Evolutionary conservation across 306 rosid genomes (phyloP), one percentile per base, ranked within the genome.

Genomic region (Myrica gale): DNA sequence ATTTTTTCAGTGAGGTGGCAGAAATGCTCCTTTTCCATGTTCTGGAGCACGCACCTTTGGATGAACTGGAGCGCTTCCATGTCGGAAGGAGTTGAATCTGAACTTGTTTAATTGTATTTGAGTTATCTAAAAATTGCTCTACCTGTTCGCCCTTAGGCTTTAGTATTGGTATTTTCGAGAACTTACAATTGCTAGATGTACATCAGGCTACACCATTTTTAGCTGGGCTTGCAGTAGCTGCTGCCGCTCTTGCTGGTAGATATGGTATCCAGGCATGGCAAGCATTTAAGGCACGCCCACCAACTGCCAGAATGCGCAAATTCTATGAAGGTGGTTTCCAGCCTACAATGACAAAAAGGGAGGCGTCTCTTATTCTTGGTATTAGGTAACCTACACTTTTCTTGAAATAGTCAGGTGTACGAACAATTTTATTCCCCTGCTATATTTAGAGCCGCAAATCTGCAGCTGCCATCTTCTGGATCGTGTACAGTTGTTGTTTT

Each of bases 321-420:
- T 91, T 89, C 79, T 89, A 89, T 67, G 89, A 91, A 32, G 91
- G 96, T 44, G 95, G 97, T 75, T 91, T 89, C 77, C 84, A 88
- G 80, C 88, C 86, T 3, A 83, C 84, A 16, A 89, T 91, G 97
- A 89, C 90, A 4, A 86, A 68, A 74, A 85, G 94, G 76, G 92
- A 91, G 84, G 91, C 92, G 16, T 88, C 92, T 77, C 91, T 89
- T 60, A 89, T 89, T 74, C 85, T 91, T 51, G 95, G 97, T n/a
- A 16, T 91, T 63, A 89, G 92, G 97, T 91, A 84, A 75, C 66
- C 46, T 70, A 51, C 68, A 63, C 71, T 70, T 19, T 54, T 12
- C 4, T 55, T 45, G 55, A 44, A 65, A 51, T 37, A 50, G 10
- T 2, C 46, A 46, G 46, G 21, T 7, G n/a, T 1, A 63, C 37